Evolutionary conservation across 1,284 basidiomycete species (phyloP), one percentile per base, ranked within the genome.

Genomic region (Pisolithus thermaeus): DNA sequence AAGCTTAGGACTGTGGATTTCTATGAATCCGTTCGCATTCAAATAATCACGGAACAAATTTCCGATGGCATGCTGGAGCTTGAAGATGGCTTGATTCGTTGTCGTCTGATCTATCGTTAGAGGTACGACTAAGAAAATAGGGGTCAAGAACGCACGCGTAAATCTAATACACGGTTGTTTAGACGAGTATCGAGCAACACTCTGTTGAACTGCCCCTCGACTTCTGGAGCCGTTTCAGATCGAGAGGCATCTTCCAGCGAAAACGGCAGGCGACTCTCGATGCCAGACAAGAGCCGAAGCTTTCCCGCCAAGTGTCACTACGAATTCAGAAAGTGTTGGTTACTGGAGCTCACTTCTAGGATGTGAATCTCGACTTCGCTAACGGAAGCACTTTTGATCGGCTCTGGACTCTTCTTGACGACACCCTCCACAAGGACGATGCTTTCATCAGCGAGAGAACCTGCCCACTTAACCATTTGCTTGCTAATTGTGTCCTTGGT

Each of bases 1-100:
- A 7, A 99, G 80, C 72, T 99, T 99, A 16, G 97, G 96, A 56
- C 91, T 93, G 72, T 98, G 97, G 57, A 99, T 98, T 72, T 99
- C 96, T 51, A 85, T 83, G 67, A 97, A 97, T 32, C 85, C 85
- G 52, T 87, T 73, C 36, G 69, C 70, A 61, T 84, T 82, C 53
- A 99, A 77, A 72, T 84, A 91, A 54, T 90, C 81, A 46, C 96
- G 84, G 86, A 99, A 99, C 46, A 96, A 73, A 54, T 87, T 80
- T 61, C 92, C 86, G 47, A 99, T 88, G 25, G 79, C 94, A 45
- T 91, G 87, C 67, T 96, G 93, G 51, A 99, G 73, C 61, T 79
- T 89, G 80, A 99, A 99, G 58, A 99, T 88, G 23, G 95, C 92
- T 74, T 98, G 95, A 72, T 97, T 99, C 50, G 93, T 92, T 67